Base-by-base conservation (phyloP, 768 basidiomycete genomes). In the Kondoa subrosea region DNA sequence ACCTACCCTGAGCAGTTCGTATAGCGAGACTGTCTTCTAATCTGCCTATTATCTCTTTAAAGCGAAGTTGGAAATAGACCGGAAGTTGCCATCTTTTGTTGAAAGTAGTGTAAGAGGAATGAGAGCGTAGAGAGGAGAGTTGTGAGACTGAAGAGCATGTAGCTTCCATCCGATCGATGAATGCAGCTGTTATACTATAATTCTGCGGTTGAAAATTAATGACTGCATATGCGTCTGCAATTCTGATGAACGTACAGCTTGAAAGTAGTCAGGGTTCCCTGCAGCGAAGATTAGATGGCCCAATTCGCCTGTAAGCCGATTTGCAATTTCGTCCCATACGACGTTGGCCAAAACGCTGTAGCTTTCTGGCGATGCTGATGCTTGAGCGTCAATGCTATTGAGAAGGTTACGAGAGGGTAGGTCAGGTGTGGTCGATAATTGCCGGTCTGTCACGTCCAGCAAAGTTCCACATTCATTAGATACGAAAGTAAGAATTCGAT, bases 61-160 rank as follows among this genome's bases (percentile, higher is more conserved):
- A 93, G 57, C 93, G 83, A 69, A 99, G 80, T 74, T 99, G 95
- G 76, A 93, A 97, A 76, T 97, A 97, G 8, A 97, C 87, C 1
- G 90, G 88, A 1, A 99, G 82, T 75, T 97, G 95, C 92, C 95
- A 99, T 34, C 91, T 83, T 69, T 83, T 81, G 74, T 87, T 84
- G 74, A 97, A 95, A 1, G 84, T 77, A 27, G 74, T 71, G 75
- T 85, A 93, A 2, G 85, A 80, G 0, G 85, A 82, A 75, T 90
- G 87, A 2, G 79, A 74, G 1, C 89, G 84, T 83, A 96, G 85
- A 1, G 81, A 79, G 69, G 84, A 80, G 8, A 92, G 82, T 1
- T 88, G 82, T 31, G 81, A 80, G 17, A 81, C 77, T 1, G 89
- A 88, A 0, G 91, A 89, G 0, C 89, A 87, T 16, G 92, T 80